Base-by-base conservation (phyloP, 352 stramenopile genomes). In the Phytopythium cucurbitacearum region DNA sequence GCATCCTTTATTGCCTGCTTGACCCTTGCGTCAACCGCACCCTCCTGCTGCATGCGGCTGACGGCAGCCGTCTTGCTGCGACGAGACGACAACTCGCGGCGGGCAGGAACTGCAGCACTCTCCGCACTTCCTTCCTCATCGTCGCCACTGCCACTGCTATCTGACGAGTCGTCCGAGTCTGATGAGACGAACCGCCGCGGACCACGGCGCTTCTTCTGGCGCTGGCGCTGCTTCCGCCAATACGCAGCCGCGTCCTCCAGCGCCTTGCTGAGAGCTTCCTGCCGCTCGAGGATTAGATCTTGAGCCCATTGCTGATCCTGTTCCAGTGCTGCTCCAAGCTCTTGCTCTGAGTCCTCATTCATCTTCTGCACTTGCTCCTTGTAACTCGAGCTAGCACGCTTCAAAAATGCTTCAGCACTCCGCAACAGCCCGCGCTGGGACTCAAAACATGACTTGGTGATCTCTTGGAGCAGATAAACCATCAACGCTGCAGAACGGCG, bases 31-130 rank as follows among this genome's bases (percentile, higher is more conserved):
- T 85, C 70, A 40, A 81, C 79, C 15, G 84, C 73, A 13, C 68
- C 65, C 45, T 82, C 65, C 48, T 83, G 73, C 28, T 79, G 73
- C 71, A 89, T 89, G 9, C 77, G 74, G 55, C 66, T 78, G 37
- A 81, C 70, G 9, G 77, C 77, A 2, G 76, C 65, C 7, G 67
- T 72, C 51, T 81, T 88, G 52, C 74, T 86, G 37, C 80, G 69
- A 36, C 77, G 74, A 38, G 74, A 70, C 6, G 70, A 79, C 7
- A 72, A 38, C 28, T 80, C 62, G 9, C 76, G 77, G 0, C 67
- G 69, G 4, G 48, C 48, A 4, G 57, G 60, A 3, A 32, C 48
- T 49, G 4, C 56, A 11, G 40, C 37, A 13, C 32, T 43, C 37
- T 46, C 35, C 8, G 44, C 42, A 10, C 11, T 45, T 28, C 34